These are phyloP conservation scores for Ambrosiella cleistominuta DNA, from an alignment of 2,329 filamentous ascomycete genomes.

Conservation along the genomic window DNA sequence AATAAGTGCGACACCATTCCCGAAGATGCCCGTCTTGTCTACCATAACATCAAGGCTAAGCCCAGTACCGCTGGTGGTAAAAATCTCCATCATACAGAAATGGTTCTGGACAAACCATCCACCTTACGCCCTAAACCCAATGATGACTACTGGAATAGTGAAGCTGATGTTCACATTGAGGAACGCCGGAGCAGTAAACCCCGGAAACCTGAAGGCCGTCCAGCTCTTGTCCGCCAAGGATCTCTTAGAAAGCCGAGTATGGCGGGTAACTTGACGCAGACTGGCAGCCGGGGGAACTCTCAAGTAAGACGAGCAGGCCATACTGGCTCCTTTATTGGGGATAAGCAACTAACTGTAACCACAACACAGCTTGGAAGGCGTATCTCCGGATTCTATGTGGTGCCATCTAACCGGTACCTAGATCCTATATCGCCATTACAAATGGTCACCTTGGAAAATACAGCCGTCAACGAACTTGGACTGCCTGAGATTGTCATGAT, in stretches of 20 bases:
- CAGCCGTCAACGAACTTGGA: constrained; percentile 72
- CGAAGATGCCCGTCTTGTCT: constrained; percentile 79
- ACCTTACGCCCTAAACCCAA: constrained; percentile 16
- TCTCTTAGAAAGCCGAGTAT: constrained; percentile 32
- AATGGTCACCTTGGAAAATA: constrained; percentile 83
- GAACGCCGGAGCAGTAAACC: constrained; percentile 8
- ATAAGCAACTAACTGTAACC: neutral
- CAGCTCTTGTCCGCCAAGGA: constrained; percentile 5
- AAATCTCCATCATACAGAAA: constrained; percentile 82
- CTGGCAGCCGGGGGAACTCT: constrained; percentile 22
- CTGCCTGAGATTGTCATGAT: constrained; percentile 79
- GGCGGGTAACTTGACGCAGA: constrained; percentile 22
- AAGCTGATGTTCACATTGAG: constrained; percentile 33
- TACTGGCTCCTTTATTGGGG: neutral
- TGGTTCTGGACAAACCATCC: constrained; percentile 52
- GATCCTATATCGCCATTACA: constrained; percentile 56
- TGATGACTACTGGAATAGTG: constrained; percentile 54
- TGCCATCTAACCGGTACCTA: constrained; percentile 37
- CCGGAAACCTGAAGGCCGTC: constrained; percentile 9
- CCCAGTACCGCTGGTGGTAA: constrained; percentile 64
- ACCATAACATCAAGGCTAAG: constrained; percentile 58
- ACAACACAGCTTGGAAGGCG: constrained; percentile 15
- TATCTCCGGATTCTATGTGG: constrained; percentile 32
- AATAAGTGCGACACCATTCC: constrained; percentile 72
- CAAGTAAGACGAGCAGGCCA: constrained; percentile 4